Evolutionary conservation across 768 basidiomycete genomes (phyloP), one percentile per base, ranked within the genome.

Genomic region (Harrya chromipes): DNA sequence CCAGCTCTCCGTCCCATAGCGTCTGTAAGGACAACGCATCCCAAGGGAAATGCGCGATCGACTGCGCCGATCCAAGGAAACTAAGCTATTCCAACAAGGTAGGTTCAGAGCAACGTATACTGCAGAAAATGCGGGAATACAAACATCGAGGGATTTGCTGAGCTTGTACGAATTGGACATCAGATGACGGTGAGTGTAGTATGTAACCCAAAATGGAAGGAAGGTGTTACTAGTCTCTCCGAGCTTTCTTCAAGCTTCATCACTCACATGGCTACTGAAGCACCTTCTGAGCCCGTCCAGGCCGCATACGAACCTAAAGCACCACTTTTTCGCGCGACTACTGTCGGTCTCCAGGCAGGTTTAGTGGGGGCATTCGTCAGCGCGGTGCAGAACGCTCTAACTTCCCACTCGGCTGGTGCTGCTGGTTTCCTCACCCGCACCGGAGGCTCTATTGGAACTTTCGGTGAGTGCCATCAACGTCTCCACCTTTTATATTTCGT

Each of bases 391-490:
- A 94, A 90, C 78, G 88, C 87, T 24, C 73, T 93, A 52, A 83
- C 81, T 38, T 78, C 72, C 55, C 93, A 91, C 71, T 79, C 81
- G 35, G 76, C 77, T 56, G 94, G 90, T 60, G 90, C 89, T 49
- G 77, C 84, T 71, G 94, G 94, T 58, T 82, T 97, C 68, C 64
- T 94, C 58, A 91, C 91, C 45, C 77, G 93, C 56, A 90, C 85
- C 27, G 93, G 93, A 50, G 83, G 88, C 29, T 90, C 93, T 4
- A 91, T 95, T 65, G 93, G 89, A 11, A 82, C 92, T 67, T 95
- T 97, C 62, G 88, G 94, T 97, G 46, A 60, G 85, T 73, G 19
- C 11, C 20, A 36, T 41, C 23, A 9, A 37, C 44, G 20, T 46
- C 20, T 20, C 33, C 17, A 2, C 4, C 27, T 23, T 26, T 38